These are phyloP conservation scores for Dryas alaskensis DNA, from an alignment of 306 rosid species.

Conservation along the genomic window DNA sequence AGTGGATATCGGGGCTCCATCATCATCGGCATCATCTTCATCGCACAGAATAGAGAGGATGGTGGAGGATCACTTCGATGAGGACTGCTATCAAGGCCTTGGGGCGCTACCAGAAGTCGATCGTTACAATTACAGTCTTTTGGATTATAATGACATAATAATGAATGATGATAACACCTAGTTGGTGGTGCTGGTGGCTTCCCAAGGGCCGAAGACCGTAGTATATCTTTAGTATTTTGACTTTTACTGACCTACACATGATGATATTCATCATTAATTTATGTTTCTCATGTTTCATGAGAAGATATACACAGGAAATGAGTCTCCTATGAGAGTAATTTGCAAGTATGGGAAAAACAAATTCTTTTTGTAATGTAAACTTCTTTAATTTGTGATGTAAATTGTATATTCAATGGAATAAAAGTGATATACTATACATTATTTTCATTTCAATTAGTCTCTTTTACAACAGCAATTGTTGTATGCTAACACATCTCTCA, in stretches of 20 bases:
- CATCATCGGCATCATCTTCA: background rate
- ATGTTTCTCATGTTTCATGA: background rate
- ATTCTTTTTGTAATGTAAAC: background rate
- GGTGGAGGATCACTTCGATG: constrained; percentile 2
- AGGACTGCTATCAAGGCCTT: constrained; percentile 19
- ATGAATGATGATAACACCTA: background rate
- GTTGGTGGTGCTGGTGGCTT: background rate
- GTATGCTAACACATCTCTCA: too few species aligned
- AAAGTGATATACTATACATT: background rate
- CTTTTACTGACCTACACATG: background rate
- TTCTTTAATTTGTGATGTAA: background rate
- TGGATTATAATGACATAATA: background rate
- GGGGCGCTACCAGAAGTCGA: constrained; percentile 25
- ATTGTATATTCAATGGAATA: background rate
- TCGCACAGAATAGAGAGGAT: background rate
- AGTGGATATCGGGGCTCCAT: background rate
- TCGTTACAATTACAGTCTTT: background rate
- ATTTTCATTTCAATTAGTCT: background rate
- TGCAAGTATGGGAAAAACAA: background rate
- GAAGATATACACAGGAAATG: background rate
- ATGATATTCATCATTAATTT: background rate
- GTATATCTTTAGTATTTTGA: too few species aligned
- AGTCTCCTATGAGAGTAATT: too few species aligned
- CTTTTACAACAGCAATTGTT: too few species aligned
- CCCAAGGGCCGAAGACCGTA: too few species aligned